Evolutionary conservation across 1,284 basidiomycete species (phyloP).

Genomic region (Cryptococcus hybrid): DNA sequence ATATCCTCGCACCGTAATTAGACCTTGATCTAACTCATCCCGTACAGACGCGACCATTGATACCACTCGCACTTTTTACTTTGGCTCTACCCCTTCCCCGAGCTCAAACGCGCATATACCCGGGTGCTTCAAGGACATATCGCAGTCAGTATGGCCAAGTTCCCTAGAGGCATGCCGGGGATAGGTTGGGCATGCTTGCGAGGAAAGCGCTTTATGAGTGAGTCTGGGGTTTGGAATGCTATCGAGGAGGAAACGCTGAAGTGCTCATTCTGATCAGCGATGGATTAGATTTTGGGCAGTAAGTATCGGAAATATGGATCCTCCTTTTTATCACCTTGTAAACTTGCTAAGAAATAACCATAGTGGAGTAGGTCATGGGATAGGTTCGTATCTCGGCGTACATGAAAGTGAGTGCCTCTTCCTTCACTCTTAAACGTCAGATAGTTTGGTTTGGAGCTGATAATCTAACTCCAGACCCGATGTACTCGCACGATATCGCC

Average conservation of each 20-base stretch:
- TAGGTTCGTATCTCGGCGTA: slow-evolving; percentile 38
- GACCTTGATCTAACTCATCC: neutral
- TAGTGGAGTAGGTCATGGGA: slow-evolving; percentile 44
- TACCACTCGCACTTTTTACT: slow-evolving; percentile 78
- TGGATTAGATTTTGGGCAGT: slow-evolving; percentile 66
- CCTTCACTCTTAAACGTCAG: neutral
- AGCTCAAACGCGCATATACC: slow-evolving; percentile 82
- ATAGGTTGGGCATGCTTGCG: slow-evolving; percentile 78
- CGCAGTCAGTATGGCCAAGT: slow-evolving; percentile 82
- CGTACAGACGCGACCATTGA: slow-evolving; percentile 81
- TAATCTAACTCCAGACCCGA: slow-evolving; percentile 16
- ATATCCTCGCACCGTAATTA: slow-evolving; percentile 12
- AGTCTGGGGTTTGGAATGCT: slow-evolving; percentile 6
- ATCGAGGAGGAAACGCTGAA: neutral
- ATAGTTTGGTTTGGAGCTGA: neutral
- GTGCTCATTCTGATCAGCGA: slow-evolving; percentile 52
- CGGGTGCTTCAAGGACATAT: slow-evolving; percentile 96
- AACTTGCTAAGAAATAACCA: neutral
- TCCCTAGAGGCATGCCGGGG: slow-evolving; percentile 81
- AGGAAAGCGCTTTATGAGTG: slow-evolving; percentile 76
- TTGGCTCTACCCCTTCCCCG: slow-evolving; percentile 74
- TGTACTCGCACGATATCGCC: slow-evolving; percentile 52
- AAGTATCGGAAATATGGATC: neutral
- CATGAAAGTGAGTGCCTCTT: slow-evolving; percentile 40
- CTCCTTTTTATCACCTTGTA: too few relatives aligned